These are phyloP conservation scores for Suillus alpinus DNA, from an alignment of 768 basidiomycete species.

Conservation along the genomic window DNA sequence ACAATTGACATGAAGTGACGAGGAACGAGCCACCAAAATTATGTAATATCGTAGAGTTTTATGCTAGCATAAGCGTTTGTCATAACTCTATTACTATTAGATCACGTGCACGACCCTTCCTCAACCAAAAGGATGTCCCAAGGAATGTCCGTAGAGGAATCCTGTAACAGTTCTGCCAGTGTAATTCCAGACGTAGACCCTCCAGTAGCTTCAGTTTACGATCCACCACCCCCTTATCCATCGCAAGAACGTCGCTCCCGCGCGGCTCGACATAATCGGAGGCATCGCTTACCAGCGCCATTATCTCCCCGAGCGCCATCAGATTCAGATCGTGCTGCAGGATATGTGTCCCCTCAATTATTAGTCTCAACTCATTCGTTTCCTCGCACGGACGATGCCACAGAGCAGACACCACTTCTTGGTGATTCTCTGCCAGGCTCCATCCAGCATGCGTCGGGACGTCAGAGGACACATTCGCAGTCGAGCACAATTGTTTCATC, in stretches of 20 bases:
- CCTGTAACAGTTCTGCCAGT: background rate
- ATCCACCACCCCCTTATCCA: conserved; percentile 77
- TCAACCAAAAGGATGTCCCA: background rate
- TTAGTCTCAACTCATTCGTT: conserved; percentile 23
- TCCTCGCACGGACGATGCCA: conserved; percentile 28
- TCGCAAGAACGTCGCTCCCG: conserved; percentile 42
- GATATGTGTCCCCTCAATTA: conserved; percentile 20
- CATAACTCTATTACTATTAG: background rate
- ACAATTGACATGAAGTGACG: background rate
- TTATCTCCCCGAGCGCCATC: conserved; percentile 29
- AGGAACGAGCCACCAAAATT: background rate
- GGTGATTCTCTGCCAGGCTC: conserved; percentile 21
- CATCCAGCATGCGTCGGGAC: conserved; percentile 21
- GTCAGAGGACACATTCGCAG: conserved; percentile 58
- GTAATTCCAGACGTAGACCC: background rate
- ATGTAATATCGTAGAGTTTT: background rate
- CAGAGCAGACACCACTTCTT: conserved; percentile 52
- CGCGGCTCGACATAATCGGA: conserved; percentile 27
- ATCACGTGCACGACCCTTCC: background rate
- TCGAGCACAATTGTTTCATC: conserved; percentile 48
- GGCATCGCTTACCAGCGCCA: conserved; percentile 28
- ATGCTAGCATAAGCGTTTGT: background rate
- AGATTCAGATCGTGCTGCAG: conserved; percentile 36
- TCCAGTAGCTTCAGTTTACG: conserved; percentile 23
- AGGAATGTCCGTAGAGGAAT: background rate